These are phyloP conservation scores for Tricholoma saponaceum DNA, from an alignment of 768 basidiomycete species.

Conservation along the genomic window DNA sequence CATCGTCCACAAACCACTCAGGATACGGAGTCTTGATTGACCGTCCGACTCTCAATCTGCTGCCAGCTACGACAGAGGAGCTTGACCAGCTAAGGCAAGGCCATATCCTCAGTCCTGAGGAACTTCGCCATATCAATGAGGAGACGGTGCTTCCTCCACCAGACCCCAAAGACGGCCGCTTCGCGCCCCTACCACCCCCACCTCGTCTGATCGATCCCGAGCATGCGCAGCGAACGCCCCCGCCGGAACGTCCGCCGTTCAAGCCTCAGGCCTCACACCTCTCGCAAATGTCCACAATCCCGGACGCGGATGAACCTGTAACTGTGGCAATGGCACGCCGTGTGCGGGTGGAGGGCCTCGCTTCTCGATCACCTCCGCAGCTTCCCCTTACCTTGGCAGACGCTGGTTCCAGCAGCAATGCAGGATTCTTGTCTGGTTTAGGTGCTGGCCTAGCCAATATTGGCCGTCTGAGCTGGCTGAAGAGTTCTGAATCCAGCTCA, in stretches of 20 bases:
- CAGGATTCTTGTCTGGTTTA: conserved; percentile 31
- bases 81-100: conserved; percentile 28
- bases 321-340: conserved; percentile 51
- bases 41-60: conserved; percentile 35
- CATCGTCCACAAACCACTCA: conserved; percentile 39
- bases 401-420: conserved; percentile 9
- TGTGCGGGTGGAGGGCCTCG: conserved; percentile 37
- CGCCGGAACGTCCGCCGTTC: conserved; percentile 13
- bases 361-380: conserved; percentile 23
- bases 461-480: conserved; percentile 60
- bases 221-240: conserved; percentile 17
- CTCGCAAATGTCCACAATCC: conserved; percentile 28
- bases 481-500: conserved; percentile 24
- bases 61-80: conserved; percentile 28
- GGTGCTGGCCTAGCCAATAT: conserved; percentile 48
- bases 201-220: conserved; percentile 32
- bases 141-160: conserved; percentile 28
- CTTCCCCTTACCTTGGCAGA: conserved; percentile 10
- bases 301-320: conserved; percentile 39
- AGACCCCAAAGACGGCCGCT: conserved; percentile 9
- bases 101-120: conserved; percentile 31
- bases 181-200: conserved; percentile 22
- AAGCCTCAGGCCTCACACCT: conserved; percentile 18
- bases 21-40: conserved; percentile 41
- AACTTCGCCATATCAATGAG: conserved; percentile 32